Evolutionary conservation across 129 eudicot species (phyloP), one percentile per base, ranked within the genome.

Genomic region (Arctium lappa): DNA sequence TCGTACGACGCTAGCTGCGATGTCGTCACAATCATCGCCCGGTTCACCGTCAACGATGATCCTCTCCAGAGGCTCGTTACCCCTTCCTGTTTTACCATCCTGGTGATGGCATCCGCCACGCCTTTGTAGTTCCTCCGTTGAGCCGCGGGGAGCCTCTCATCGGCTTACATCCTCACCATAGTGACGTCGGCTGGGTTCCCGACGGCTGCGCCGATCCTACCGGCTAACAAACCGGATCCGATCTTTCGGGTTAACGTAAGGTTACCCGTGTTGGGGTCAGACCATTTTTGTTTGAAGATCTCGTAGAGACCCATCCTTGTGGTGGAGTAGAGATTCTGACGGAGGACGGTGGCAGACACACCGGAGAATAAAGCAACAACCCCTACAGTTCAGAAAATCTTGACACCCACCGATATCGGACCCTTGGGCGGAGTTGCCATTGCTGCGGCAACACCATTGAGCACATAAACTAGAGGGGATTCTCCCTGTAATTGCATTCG

Each of bases 151-250:
- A 93, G 94, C 73, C 97, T 84, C 30, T 94, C 94, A 83, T 93
- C 98, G 50, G 98, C 98, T 78, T 91, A 96, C 96, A 93, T 93
- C 29, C 94, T 90, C 9, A 93, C 97, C 95, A 91, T 93, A 12
- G 98, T 94, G 12, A 91, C 91, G 74, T 93, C 96, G 0, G 94
- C 92, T 0, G 96, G 97, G 83, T 93, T 93, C 5, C 97, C 97
- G 2, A 91, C 94, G 53, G 95, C 95, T 13, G 97, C 92, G 16
- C 97, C 94, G 56, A 93, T 83, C 1, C 85, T 94, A 0, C 97
- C 97, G 63, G 92, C 93, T 60, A 93, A 53, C 40, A 93, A 79
- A 0, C 96, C 94, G 56, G 98, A 91, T 0, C 88, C 78, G 36
- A 93, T 93, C 60, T 93, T 93, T 2, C 76, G 75, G 44, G 74